A percentile compares a stretch with the other conserved stretches of the same genome.
phyloP scores from a whole-genome alignment of 257 asterid genomes.

The Solanum chmielewskii region DNA sequence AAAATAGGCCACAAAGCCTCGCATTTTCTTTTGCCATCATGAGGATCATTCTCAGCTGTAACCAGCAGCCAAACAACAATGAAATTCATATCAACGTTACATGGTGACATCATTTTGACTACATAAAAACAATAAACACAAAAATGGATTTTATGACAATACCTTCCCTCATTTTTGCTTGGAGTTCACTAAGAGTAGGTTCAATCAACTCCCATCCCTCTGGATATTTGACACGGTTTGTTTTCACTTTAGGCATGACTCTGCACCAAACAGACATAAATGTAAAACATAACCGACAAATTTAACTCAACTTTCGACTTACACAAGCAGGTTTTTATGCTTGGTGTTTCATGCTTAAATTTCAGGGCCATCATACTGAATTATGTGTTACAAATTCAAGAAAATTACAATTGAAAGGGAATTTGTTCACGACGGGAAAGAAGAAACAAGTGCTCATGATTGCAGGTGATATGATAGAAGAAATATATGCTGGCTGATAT shows the following conservation, averaged over 20 bases:
- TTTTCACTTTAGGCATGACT: slow-evolving; percentile 89
- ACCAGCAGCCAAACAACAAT: background rate
- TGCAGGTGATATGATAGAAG: background rate
- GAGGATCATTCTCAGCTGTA: slow-evolving; percentile 83
- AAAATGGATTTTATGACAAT: background rate
- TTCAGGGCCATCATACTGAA: background rate
- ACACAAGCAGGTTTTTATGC: background rate
- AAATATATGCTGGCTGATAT: background rate
- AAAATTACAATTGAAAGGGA: background rate
- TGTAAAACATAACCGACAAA: background rate
- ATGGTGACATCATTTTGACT: background rate
- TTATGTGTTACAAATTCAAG: background rate
- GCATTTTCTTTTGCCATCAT: slow-evolving; percentile 78
- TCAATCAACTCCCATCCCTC: slow-evolving; percentile 95
- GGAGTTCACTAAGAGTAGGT: slow-evolving; percentile 75
- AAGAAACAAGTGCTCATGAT: background rate
- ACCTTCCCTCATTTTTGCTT: slow-evolving; percentile 97
- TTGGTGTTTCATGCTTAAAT: background rate
- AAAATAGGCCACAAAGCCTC: slow-evolving; percentile 92
- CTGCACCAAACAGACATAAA: slow-evolving; percentile 7
- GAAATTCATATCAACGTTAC: background rate
- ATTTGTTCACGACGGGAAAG: background rate
- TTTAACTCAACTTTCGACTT: background rate
- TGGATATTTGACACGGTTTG: slow-evolving; percentile 68
- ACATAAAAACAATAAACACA: background rate